Evolutionary conservation across 192 early-diverging fungal species (phyloP), one percentile per base, ranked within the genome.

Genomic region (Backusella tuberculispora): DNA sequence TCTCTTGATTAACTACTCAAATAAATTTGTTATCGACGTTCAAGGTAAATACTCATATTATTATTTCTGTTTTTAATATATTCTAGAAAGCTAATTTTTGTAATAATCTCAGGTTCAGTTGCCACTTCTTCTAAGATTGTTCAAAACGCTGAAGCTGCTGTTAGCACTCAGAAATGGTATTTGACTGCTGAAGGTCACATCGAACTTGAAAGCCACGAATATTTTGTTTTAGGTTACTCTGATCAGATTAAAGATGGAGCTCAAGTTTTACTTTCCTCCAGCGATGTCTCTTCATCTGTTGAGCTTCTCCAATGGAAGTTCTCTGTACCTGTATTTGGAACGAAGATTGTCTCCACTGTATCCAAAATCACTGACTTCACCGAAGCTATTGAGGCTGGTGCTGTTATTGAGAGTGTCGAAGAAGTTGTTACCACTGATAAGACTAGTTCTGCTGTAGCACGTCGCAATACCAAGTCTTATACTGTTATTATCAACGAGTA

Each of bases 1-100:
- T 50, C 73, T 56, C 34, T 50, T 78, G 42, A 70, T 78, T 53
- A 78, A 78, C 26, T 78, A 78, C 47, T 70, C 70, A 26, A 50
- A n/a, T 17, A 66, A 63, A 15, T 34, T 65, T 45, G 68, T 66
- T 26, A 66, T 77, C 56, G 76, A 66, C 50, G 13, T 77, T 15
- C 43, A 71, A 41, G 76, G 76, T 77, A 72, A 50, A 64, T 29
- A 2, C 29, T 34, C 0, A 47, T 48, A 2, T 29, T 46, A 15
- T 45, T 10, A 3, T 15, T 21, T 41, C 13, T 47, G 15, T 53
- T 56, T 56, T 13, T 60, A 15, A 12, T 69, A 53, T 75, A 66
- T 56, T 53, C 17, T 74, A 13, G 5, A 17, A 17, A 19, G 3
- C 38, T 72, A 72, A 63, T 21, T 42, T 60, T 63, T 24, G 1